phyloP scores from a whole-genome alignment of 495 filamentous ascomycete species.

The Podospora bellae-mahoneyi region DNA sequence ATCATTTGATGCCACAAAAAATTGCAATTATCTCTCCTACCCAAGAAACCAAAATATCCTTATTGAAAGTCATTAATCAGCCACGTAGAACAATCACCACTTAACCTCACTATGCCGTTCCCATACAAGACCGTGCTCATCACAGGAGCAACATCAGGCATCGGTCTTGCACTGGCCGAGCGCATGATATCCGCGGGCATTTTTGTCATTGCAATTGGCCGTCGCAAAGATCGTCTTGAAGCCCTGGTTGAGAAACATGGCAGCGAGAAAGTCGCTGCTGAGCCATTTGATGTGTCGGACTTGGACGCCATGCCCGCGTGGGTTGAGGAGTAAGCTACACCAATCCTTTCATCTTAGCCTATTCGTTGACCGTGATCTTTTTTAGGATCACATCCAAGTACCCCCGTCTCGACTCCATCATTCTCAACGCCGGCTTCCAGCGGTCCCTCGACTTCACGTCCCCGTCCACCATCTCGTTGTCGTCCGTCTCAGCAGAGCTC shows the following conservation, averaged over 20 bases:
- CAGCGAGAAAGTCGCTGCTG: constrained; percentile 47
- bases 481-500: constrained; percentile 52
- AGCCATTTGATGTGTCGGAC: constrained; percentile 63
- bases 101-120: constrained; percentile 46
- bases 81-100: neutral
- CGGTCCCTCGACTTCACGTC: constrained; percentile 58
- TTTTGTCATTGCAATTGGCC: constrained; percentile 60
- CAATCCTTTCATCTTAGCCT: neutral
- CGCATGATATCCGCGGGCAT: constrained; percentile 59
- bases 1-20: neutral
- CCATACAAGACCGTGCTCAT: constrained; percentile 67
- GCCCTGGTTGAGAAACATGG: constrained; percentile 58
- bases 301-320: constrained; percentile 57
- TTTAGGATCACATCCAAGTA: constrained; percentile 55
- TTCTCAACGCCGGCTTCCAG: constrained; percentile 60
- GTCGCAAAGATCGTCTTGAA: constrained; percentile 63
- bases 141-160: constrained; percentile 69
- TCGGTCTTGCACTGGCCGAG: constrained; percentile 62
- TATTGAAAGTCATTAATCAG: neutral
- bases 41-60: neutral
- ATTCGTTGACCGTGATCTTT: neutral
- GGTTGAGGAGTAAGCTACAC: constrained; percentile 41
- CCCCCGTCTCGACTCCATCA: constrained; percentile 53
- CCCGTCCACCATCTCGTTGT: constrained; percentile 55
- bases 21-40: neutral